Base-by-base conservation (phyloP, 768 basidiomycete species). In the Lactifluus subvellereus region DNA sequence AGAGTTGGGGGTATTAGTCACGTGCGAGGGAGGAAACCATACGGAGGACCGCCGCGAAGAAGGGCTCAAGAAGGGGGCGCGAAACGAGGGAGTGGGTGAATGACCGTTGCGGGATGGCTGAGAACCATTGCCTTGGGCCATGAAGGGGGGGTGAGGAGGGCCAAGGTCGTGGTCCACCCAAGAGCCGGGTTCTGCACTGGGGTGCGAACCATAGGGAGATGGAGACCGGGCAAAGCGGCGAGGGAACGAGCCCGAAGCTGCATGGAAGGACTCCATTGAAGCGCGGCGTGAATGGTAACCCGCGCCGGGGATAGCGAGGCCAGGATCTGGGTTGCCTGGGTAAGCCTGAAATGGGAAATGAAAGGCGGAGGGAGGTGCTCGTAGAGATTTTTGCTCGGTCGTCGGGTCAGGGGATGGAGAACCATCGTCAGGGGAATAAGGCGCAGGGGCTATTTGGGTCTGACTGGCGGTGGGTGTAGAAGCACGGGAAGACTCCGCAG, bases 51-150 rank as follows among this genome's bases (percentile, higher is more conserved):
- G 86, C n/a, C 87, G 79, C 0, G 84, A 86, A 1, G 86, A 80
- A 0, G 88, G 88, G 4, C 85, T 81, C 57, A 88, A 81, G 75
- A 88, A 88, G 1, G 88, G 85, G 0, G 82, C 76, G 30, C 88
- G 82, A 76, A 90, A 89, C 14, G 61, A 20, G 4, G 53, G 56
- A 4, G 42, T 47, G 7, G 57, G 48, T 14, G 57, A 45, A 6
- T 59, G 57, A 27, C n/a, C 33, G 47, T 48, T 59, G 20, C 57
- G 62, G 22, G 57, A 22, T 47, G 13, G 27, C 11, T 59, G 64
- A 33, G 59, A 52, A 18, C 38, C 58, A 42, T n/a, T 52, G 6
- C 40, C 57, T 16, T 57, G 64, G n/a, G 30, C 60, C 66, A 66
- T 66, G 47, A 67, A 67, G 10, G 60, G 65, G 16, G 66, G 54